These are phyloP conservation scores for Magnusiomyces paraingens DNA, from an alignment of 1,139 yeast genomes.

Conservation along the genomic window DNA sequence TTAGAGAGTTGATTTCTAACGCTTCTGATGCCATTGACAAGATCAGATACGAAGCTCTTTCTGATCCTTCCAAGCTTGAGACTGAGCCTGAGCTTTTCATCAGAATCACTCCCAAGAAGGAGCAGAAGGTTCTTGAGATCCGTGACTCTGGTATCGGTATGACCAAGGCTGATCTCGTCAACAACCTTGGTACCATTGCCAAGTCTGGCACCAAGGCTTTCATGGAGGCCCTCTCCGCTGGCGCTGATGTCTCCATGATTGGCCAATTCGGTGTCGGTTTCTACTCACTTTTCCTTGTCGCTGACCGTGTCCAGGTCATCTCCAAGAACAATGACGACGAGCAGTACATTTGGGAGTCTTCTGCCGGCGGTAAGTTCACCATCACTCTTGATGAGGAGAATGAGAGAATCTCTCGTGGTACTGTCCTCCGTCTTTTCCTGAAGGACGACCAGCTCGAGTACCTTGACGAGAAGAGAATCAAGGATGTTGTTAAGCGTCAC, in stretches of 20 bases:
- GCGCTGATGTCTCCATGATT: constrained; percentile 99
- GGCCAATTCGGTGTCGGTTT: constrained; percentile 99
- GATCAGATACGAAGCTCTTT: constrained; percentile 92
- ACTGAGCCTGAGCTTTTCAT: constrained; percentile 94
- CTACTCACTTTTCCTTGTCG: constrained; percentile 98
- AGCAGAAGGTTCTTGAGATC: constrained; percentile 86
- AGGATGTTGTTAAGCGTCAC: constrained; percentile 99
- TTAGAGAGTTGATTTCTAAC: constrained; percentile 98
- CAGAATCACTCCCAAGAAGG: constrained; percentile 96
- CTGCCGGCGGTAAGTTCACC: constrained; percentile 99
- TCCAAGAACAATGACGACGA: constrained; percentile 99
- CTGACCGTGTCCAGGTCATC: constrained; percentile 97
- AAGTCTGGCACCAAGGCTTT: constrained; percentile 99
- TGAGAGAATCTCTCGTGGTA: constrained; percentile 91
- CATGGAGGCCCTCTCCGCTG: constrained; percentile 99
- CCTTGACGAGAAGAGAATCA: constrained; percentile 98
- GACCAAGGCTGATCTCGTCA: constrained; percentile 98
- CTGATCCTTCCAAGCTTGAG: constrained; percentile 88
- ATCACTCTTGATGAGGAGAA: constrained; percentile 81
- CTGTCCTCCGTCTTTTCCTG: constrained; percentile 89
- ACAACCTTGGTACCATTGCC: constrained; percentile 99
- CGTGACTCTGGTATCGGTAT: constrained; percentile 99
- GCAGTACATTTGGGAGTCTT: constrained; percentile 99
- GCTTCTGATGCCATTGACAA: constrained; percentile 96
- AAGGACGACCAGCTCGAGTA: constrained; percentile 99